These are phyloP conservation scores for Lepidopterella palustris DNA, from an alignment of 495 filamentous ascomycete species.

Conservation along the genomic window DNA sequence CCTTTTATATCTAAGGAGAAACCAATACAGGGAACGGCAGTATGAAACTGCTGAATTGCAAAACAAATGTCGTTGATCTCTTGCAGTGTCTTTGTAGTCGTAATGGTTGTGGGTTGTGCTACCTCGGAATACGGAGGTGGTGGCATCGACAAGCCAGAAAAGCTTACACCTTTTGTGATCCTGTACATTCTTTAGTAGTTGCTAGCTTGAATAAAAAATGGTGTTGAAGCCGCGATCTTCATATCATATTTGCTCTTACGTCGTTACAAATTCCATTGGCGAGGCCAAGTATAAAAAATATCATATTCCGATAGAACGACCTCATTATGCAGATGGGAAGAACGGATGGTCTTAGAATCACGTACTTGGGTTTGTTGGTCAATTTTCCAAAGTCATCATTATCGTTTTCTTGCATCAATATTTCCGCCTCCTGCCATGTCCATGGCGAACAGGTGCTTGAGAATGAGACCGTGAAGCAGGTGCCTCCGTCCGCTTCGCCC, in stretches of 20 bases:
- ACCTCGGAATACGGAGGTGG: slow-evolving; percentile 22
- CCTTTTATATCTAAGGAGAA: slow-evolving; percentile 23
- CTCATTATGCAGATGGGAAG: no score
- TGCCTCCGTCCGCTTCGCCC: background rate
- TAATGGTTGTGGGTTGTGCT: slow-evolving; percentile 1
- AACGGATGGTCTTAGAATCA: background rate
- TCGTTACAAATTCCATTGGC: no score
- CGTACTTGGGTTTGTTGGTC: slow-evolving; percentile 11
- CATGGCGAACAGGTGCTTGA: slow-evolving; percentile 16
- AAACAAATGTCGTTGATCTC: slow-evolving; percentile 26
- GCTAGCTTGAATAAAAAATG: no score
- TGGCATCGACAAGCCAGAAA: slow-evolving; percentile 8
- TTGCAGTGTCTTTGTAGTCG: slow-evolving; percentile 5
- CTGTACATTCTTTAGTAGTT: slow-evolving; percentile 1
- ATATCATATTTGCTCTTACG: no score
- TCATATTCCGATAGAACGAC: no score
- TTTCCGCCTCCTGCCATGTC: slow-evolving; percentile 28
- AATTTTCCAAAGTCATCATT: background rate
- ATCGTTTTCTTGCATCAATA: slow-evolving; percentile 20
- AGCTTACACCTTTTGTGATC: slow-evolving; percentile 22
- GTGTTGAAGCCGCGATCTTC: no score
- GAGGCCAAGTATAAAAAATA: no score
- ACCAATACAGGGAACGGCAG: slow-evolving; percentile 20
- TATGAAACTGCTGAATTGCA: slow-evolving; percentile 21
- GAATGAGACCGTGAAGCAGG: slow-evolving; percentile 26